Conservation (phyloP, 257 asterid species). For the Rubia yunnanensis region DNA sequence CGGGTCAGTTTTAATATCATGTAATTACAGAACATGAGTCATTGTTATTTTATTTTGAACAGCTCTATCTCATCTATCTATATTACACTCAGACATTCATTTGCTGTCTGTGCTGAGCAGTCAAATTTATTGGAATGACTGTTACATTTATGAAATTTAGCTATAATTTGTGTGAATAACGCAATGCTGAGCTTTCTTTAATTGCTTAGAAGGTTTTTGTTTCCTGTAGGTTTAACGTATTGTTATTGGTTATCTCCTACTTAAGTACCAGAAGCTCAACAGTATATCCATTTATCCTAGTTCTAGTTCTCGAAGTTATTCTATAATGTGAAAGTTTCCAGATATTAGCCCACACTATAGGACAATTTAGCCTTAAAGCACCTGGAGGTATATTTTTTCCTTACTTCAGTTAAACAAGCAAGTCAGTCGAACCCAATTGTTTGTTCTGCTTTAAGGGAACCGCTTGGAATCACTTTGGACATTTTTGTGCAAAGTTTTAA, state of each 20-base stretch:
- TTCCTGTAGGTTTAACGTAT: too few species aligned
- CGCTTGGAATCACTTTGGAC: neutral
- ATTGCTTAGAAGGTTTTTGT: too few species aligned
- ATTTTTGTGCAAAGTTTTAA: neutral
- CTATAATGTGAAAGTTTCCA: neutral
- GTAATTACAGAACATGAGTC: neutral
- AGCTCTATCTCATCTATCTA: neutral
- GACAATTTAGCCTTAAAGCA: neutral
- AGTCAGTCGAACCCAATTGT: neutral
- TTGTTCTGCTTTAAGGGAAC: neutral
- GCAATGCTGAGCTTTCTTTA: neutral
- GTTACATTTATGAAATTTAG: neutral
- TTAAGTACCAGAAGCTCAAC: neutral
- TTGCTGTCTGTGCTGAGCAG: neutral
- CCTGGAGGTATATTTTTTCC: neutral
- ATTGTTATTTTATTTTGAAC: neutral
- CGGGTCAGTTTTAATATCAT: slow-evolving; percentile 48
- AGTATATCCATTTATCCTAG: neutral
- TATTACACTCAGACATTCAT: neutral
- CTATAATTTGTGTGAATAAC: neutral
- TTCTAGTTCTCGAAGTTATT: neutral
- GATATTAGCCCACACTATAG: neutral
- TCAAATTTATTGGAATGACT: neutral
- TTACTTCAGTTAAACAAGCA: neutral
- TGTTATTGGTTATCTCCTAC: neutral